A percentile compares a stretch with the other conserved stretches of the same genome.
phyloP scores from a whole-genome alignment of 441 rosid genomes.

The Jatropha multifida region DNA sequence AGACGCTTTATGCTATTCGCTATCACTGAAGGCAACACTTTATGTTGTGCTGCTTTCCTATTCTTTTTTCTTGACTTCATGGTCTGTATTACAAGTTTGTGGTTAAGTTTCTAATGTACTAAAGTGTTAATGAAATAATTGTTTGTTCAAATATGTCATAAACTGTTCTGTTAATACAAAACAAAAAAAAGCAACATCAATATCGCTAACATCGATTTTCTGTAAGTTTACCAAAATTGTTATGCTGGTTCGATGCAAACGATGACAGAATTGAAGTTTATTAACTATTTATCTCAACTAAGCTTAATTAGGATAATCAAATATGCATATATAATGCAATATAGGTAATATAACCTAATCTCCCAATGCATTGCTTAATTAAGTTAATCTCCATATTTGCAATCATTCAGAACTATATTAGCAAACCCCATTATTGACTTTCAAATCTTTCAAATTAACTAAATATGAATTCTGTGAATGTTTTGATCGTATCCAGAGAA shows the following conservation, averaged over 20 bases:
- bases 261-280: neutral
- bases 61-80: no score
- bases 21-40: no score
- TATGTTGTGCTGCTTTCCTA: no score
- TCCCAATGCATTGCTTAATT: neutral
- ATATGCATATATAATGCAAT: neutral
- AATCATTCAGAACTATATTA: neutral
- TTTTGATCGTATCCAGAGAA: slow-evolving; percentile 1
- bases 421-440: neutral
- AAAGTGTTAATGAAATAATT: no score
- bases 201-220: no score
- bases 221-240: neutral
- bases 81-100: no score
- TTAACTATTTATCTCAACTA: neutral
- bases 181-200: no score
- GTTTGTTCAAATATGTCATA: no score
- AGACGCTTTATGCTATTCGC: no score
- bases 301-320: neutral
- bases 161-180: no score
- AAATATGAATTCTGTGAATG: neutral
- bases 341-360: neutral
- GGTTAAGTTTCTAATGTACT: no score
- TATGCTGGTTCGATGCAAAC: neutral
- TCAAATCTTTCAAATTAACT: neutral
- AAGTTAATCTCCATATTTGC: neutral